Percentiles rank a stretch among this genome's conserved stretches.
phyloP scores from a whole-genome alignment of 1,139 yeast species.

The Suzukiozyma palmioleophila region DNA sequence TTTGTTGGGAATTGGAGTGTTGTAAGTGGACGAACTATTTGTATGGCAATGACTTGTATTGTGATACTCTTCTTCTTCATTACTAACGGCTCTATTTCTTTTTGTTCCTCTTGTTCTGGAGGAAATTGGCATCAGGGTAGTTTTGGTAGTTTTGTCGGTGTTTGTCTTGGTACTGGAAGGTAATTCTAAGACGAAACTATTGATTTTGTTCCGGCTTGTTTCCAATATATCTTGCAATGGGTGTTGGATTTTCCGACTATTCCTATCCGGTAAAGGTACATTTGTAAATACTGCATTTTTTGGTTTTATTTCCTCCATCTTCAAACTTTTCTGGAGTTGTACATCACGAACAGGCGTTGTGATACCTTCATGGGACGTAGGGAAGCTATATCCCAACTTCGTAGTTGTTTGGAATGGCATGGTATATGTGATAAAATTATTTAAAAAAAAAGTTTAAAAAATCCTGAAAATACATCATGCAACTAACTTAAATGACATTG shows the following conservation, averaged over 20 bases:
- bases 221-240: conserved; percentile 28
- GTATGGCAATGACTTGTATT: conserved; percentile 9
- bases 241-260: conserved; percentile 12
- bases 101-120: conserved; percentile 9
- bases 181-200: conserved; percentile 15
- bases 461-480: no score
- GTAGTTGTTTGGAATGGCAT: neutral
- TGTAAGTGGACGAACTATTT: conserved; percentile 14
- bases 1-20: conserved; percentile 29
- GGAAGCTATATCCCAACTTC: conserved; percentile 20
- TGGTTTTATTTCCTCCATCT: conserved; percentile 16
- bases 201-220: conserved; percentile 17
- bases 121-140: conserved; percentile 6
- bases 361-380: conserved; percentile 12
- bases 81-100: conserved; percentile 8
- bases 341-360: conserved; percentile 16
- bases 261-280: conserved; percentile 12
- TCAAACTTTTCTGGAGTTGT: conserved; percentile 22
- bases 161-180: conserved; percentile 10
- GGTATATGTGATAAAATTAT: neutral
- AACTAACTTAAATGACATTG: no score
- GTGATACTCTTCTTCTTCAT: conserved; percentile 6
- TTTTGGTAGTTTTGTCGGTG: neutral
- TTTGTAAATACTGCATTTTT: conserved; percentile 9
- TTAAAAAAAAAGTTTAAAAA: no score